Evolutionary conservation across 2,329 filamentous ascomycete species (phyloP).

Genomic region (Fusarium decemcellulare): DNA sequence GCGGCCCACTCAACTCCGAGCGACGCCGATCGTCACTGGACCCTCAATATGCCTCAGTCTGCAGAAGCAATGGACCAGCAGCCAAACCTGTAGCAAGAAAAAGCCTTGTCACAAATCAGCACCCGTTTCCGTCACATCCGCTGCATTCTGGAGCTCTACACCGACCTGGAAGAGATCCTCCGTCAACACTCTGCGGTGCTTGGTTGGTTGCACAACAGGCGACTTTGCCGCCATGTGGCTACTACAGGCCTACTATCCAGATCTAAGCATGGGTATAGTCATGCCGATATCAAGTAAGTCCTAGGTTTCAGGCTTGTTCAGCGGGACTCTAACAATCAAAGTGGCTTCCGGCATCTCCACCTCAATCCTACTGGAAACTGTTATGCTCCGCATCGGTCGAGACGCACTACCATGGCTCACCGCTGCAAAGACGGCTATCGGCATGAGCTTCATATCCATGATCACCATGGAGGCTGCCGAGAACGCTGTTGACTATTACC

Average conservation of each 20-base stretch:
- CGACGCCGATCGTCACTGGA: neutral
- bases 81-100: conserved; percentile 28
- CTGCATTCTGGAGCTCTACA: conserved; percentile 51
- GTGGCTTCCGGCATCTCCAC: conserved; percentile 67
- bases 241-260: conserved; percentile 63
- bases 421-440: conserved; percentile 66
- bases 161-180: conserved; percentile 63
- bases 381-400: conserved; percentile 62
- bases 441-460: conserved; percentile 73
- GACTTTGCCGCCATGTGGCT: conserved; percentile 71
- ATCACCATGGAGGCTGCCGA: conserved; percentile 70
- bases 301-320: rapidly evolving
- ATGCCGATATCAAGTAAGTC: conserved; percentile 66
- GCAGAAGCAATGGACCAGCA: conserved; percentile 27
- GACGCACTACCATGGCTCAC: conserved; percentile 62
- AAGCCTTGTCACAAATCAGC: neutral
- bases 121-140: neutral
- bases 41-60: neutral
- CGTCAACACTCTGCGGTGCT: conserved; percentile 69
- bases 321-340: conserved; percentile 35
- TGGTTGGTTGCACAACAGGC: conserved; percentile 68
- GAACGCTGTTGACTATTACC: conserved; percentile 68
- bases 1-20: neutral
- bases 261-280: conserved; percentile 61
- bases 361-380: conserved; percentile 67